A percentile compares a stretch with the other conserved stretches of the same genome.
Evolutionary conservation across 2,329 filamentous ascomycete species (phyloP).

Genomic region (Colletotrichum sp.): DNA sequence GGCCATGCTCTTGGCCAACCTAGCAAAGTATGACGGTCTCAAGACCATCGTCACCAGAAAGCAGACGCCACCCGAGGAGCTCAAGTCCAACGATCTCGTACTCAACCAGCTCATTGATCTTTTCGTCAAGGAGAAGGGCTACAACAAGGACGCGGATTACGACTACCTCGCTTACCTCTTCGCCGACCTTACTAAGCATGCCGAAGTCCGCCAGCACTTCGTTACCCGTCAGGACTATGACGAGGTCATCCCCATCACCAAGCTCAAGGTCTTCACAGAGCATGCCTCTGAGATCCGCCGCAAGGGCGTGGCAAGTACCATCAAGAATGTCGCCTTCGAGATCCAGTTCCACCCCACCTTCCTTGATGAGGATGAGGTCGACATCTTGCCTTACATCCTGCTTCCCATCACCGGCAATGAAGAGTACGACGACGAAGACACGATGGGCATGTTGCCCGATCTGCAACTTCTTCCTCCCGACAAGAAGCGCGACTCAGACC

Average conservation of each 20-base stretch:
- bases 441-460: conserved; percentile 84
- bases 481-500: conserved; percentile 82
- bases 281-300: conserved; percentile 83
- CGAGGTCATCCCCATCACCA: conserved; percentile 84
- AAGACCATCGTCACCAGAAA: conserved; percentile 72
- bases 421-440: conserved; percentile 87
- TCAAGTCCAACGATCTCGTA: conserved; percentile 74
- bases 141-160: conserved; percentile 86
- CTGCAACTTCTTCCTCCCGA: conserved; percentile 88
- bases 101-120: conserved; percentile 94
- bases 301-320: conserved; percentile 92
- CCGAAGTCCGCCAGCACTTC: conserved; percentile 77
- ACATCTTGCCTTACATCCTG: conserved; percentile 87
- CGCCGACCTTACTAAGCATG: conserved; percentile 86
- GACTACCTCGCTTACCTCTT: conserved; percentile 96
- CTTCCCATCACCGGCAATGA: conserved; percentile 88
- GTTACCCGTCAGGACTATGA: conserved; percentile 78
- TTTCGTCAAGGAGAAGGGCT: conserved; percentile 89
- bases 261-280: conserved; percentile 93
- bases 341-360: conserved; percentile 74
- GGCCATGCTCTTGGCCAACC: conserved; percentile 91
- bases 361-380: conserved; percentile 73
- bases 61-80: conserved; percentile 69
- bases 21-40: conserved; percentile 80
- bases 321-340: conserved; percentile 94